Base-by-base conservation (phyloP, 164 flowering plant genomes). In the Santalum album region DNA sequence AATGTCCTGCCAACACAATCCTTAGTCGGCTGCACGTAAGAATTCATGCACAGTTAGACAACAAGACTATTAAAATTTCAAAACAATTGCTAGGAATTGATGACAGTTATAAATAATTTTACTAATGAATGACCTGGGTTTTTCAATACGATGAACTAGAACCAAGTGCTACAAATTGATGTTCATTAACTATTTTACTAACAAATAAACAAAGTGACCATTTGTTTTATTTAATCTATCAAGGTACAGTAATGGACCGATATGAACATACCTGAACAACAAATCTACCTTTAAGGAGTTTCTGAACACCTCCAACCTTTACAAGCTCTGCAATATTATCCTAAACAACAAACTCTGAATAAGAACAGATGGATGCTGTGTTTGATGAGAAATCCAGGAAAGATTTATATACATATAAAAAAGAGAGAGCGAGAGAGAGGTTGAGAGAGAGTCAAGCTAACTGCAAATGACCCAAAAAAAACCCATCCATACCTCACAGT, bases 1-100 rank as follows among this genome's bases (percentile, higher is more conserved):
- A 94, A 65, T 29, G 99, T 94, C 73, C 82, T 94, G 40, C 97
- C 87, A 1, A 90, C 95, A 82, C 99, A 94, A 74, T 94, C 99
- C 63, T 87, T 87, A 38, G 94, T 86, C 53, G 90, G 84, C 94
- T 88, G 78, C 59, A 77, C 66, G 38, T 42, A 45, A 9, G 34
- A 25, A 20, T 44, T 4, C 23, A 43, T 50, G 14, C 32, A 15
- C 11, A 54, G 51, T 12, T 12, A 16, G 16, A 21, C 49, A 18
- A 25, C 1, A 43, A 14, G 12, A 49, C 15, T 1, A 26, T 2
- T 21, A 34, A 2, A 38, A 38, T 16, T n/a, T 18, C 18, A 11
- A 21, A 34, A 57, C n/a, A 43, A 54, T 6, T 50, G 24, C 3
- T 15, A 14, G 42, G 42, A 38, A 38, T 15, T 14, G 39, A 47